phyloP scores from a whole-genome alignment of 2,329 filamentous ascomycete genomes.

The Fusarium transvaalense region DNA sequence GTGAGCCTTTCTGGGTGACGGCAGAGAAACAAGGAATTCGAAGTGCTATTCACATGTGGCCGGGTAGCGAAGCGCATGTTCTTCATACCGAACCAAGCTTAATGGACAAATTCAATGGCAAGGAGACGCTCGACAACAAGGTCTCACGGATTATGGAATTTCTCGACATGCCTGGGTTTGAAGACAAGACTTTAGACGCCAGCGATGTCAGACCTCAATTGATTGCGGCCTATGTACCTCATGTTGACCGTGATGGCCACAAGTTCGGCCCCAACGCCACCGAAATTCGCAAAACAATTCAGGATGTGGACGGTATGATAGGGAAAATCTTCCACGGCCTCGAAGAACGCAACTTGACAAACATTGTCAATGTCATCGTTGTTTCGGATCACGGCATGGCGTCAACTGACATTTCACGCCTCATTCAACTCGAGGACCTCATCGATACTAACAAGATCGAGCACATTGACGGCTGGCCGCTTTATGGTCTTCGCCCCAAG shows the following conservation, averaged over 20 bases:
- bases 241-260: slow-evolving; percentile 90
- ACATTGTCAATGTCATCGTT: slow-evolving; percentile 93
- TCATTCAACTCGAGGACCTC: slow-evolving; percentile 91
- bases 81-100: slow-evolving; percentile 79
- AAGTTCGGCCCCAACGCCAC: slow-evolving; percentile 94
- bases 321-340: slow-evolving; percentile 80
- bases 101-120: slow-evolving; percentile 85
- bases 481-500: slow-evolving; percentile 88
- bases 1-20: slow-evolving; percentile 93
- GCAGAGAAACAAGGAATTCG: slow-evolving; percentile 85
- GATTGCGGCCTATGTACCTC: slow-evolving; percentile 93
- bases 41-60: slow-evolving; percentile 97
- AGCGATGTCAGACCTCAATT: slow-evolving; percentile 81
- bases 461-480: slow-evolving; percentile 93
- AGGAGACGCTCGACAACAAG: slow-evolving; percentile 80
- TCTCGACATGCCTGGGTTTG: slow-evolving; percentile 82
- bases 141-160: slow-evolving; percentile 83
- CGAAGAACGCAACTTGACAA: slow-evolving; percentile 83
- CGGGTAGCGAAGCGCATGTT: slow-evolving; percentile 91
- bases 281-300: slow-evolving; percentile 83
- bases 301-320: slow-evolving; percentile 85
- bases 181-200: slow-evolving; percentile 64
- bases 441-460: slow-evolving; percentile 82
- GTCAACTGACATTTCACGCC: slow-evolving; percentile 81
- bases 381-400: slow-evolving; percentile 99